Conservation (phyloP, 345 rosid genomes). For the Xanthoceras sorbifolium region DNA sequence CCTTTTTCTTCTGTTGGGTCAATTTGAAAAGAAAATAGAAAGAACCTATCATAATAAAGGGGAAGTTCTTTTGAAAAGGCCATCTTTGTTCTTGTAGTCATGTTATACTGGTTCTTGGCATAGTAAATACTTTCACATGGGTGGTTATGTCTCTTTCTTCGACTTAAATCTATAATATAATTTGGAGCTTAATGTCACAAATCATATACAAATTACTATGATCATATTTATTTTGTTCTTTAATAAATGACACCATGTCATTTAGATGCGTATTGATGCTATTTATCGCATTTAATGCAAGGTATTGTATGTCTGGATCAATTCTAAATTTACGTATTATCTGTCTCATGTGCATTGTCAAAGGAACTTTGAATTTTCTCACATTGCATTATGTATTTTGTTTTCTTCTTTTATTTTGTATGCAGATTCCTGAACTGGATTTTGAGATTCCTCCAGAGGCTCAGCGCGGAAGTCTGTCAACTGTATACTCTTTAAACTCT, state of each 20-base stretch:
- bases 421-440: constrained; percentile 87
- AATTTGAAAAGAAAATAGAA: not conserved
- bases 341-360: not conserved
- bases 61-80: not conserved
- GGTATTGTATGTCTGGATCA: not conserved
- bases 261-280: not conserved
- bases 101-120: not conserved
- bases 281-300: not conserved
- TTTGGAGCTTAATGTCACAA: not conserved
- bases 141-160: too few relatives aligned
- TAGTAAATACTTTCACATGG: too few relatives aligned
- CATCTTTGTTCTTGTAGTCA: not conserved
- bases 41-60: too few relatives aligned
- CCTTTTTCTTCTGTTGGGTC: not conserved
- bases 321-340: not conserved
- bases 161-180: too few relatives aligned
- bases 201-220: not conserved
- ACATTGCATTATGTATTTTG: not conserved
- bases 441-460: constrained; percentile 98
- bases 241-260: not conserved
- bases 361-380: not conserved
- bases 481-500: constrained; percentile 47
- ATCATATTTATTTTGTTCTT: not conserved
- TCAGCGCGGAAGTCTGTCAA: constrained; percentile 88
- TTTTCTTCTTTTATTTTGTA: constrained; percentile 1